phyloP scores from a whole-genome alignment of 140 eudicot genomes.

The Senecio squalidus region DNA sequence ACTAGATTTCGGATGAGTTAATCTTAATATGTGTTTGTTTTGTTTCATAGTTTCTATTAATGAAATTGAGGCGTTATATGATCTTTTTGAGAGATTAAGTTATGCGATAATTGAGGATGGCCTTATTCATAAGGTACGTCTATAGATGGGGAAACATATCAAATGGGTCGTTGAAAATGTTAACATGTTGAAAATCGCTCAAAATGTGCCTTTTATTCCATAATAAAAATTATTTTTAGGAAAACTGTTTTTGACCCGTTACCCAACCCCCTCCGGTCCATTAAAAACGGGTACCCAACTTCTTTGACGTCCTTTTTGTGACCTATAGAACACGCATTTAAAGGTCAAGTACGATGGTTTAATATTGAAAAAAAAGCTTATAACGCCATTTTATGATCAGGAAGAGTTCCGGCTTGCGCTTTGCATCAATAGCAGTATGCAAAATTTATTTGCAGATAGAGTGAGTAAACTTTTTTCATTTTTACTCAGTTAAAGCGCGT shows the following conservation, averaged over 20 bases:
- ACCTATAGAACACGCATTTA: background rate
- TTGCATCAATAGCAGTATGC: slow-evolving; percentile 41
- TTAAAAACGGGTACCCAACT: too few species aligned
- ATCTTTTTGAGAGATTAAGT: slow-evolving; percentile 54
- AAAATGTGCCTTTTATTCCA: background rate
- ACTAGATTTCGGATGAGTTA: background rate
- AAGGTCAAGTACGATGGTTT: background rate
- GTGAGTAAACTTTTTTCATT: slow-evolving; percentile 26
- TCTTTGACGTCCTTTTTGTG: background rate
- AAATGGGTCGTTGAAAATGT: too few species aligned
- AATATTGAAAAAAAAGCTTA: background rate
- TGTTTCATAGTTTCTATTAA: slow-evolving; percentile 50
- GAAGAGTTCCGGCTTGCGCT: slow-evolving; percentile 82
- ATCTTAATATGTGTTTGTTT: background rate
- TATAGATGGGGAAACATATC: too few species aligned
- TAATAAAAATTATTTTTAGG: too few species aligned
- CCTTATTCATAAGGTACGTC: slow-evolving; percentile 64
- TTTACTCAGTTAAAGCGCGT: background rate
- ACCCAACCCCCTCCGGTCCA: too few species aligned
- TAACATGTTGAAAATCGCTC: background rate
- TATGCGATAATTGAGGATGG: slow-evolving; percentile 62
- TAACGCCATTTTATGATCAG: slow-evolving; percentile 32
- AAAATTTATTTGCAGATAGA: slow-evolving; percentile 72
- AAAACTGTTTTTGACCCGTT: too few species aligned
- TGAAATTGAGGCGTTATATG: slow-evolving; percentile 66